Base-by-base conservation (phyloP, 2,329 filamentous ascomycete genomes). In the Lasiodiplodia citricola region DNA sequence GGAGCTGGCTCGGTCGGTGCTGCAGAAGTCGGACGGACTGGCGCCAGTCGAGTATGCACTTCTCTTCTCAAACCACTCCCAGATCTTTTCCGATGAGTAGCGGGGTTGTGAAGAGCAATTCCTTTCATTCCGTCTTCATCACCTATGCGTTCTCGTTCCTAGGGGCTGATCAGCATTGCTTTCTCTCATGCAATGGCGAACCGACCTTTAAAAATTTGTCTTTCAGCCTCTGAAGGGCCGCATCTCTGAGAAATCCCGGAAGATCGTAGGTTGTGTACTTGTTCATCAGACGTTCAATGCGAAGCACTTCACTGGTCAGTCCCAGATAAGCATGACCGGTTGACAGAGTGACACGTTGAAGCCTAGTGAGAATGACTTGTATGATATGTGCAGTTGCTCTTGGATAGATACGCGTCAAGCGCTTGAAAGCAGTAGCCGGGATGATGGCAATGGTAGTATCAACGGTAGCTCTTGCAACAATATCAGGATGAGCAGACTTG, bases 371-470 rank as follows among this genome's bases (percentile, higher is more conserved):
- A 70, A 99, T 99, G 56, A 99, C 95, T 77, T 99, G 96, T 6
- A 99, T 94, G 71, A 99, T 98, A 76, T 99, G 96, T 1, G 96
- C 91, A 2, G 96, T 97, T 11, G 96, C 94, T 82, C 96, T 97
- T 11, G 96, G 96, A 74, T 98, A 99, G 28, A 97, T 91, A 75
- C 93, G 90, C 63, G 97, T 99, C 65, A 99, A 84, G 10, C 96
- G 90, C 66, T 94, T 90, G 75, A 99, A 99, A 3, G 96, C 96
- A 77, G 94, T 97, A 0, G 96, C 96, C 1, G 96, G 96, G 68
- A 99, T 99, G 71, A 99, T 96, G 6, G 96, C 96, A 80, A 99
- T 97, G 0, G 96, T 99, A 0, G 96, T 99, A 77, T 99, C 96
- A 28, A 96, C 92, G 18, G 94, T 96, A 6, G 96, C 96, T 72